Percentiles rank a stretch among this genome's conserved stretches.
phyloP scores from a whole-genome alignment of 495 filamentous ascomycete species.

The Diplogelasinospora grovesii region DNA sequence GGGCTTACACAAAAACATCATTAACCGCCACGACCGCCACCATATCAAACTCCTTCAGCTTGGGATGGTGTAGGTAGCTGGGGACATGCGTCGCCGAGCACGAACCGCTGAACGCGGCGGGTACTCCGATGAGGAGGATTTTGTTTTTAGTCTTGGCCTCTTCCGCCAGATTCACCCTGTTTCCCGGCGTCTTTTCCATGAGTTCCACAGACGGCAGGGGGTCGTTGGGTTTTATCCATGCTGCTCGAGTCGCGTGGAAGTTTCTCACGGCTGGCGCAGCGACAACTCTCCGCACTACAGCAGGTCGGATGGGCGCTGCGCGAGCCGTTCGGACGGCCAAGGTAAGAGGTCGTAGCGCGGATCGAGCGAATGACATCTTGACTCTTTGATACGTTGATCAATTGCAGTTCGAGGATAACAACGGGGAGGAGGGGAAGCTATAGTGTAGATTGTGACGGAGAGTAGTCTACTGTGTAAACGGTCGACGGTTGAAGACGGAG shows the following conservation, averaged over 20 bases:
- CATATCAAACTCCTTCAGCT: slow-evolving; percentile 64
- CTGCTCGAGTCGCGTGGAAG: slow-evolving; percentile 49
- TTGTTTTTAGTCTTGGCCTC: slow-evolving; percentile 62
- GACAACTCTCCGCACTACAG: not conserved
- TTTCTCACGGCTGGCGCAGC: slow-evolving; percentile 15
- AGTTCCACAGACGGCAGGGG: slow-evolving; percentile 55
- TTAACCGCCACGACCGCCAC: slow-evolving; percentile 91
- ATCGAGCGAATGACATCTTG: slow-evolving; percentile 1
- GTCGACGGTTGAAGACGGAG: too few species aligned
- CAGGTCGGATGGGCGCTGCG: not conserved
- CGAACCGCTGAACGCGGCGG: slow-evolving; percentile 76
- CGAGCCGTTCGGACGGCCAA: not conserved
- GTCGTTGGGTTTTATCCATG: slow-evolving; percentile 54
- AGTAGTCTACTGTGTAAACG: too few species aligned
- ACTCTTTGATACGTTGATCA: too few species aligned
- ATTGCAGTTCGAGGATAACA: too few species aligned
- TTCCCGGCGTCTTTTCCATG: slow-evolving; percentile 60
- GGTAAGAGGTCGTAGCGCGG: too few species aligned
- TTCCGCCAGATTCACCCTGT: slow-evolving; percentile 77
- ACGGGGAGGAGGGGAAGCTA: too few species aligned
- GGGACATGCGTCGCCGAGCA: slow-evolving; percentile 79
- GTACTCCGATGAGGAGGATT: slow-evolving; percentile 75
- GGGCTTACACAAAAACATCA: slow-evolving; percentile 84
- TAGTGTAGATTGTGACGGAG: too few species aligned
- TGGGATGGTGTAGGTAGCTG: slow-evolving; percentile 69